Percentiles rank a stretch among this genome's conserved stretches.
phyloP scores from a whole-genome alignment of 139 green algal genomes.

The Spirogloea muscicola region DNA sequence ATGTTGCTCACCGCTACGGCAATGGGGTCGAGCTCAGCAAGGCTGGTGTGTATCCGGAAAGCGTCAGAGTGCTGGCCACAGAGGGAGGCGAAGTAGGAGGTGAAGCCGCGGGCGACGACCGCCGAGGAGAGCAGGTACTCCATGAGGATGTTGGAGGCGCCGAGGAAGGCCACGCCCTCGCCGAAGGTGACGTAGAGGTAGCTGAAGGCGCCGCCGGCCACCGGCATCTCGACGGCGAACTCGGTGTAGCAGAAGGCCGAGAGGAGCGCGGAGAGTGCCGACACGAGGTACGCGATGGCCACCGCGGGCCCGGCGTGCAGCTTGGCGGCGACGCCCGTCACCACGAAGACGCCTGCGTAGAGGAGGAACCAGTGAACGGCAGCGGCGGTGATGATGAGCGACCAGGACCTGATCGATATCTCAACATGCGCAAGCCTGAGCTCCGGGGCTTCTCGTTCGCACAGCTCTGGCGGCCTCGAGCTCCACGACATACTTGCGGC shows the following conservation, averaged over 20 bases:
- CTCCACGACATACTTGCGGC: too few species aligned
- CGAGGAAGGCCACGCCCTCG: conserved; percentile 72
- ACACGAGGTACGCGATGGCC: conserved; percentile 28
- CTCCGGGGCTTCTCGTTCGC: too few species aligned
- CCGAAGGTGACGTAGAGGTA: conserved; percentile 75
- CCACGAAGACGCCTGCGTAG: conserved; percentile 82
- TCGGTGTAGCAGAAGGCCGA: conserved; percentile 80
- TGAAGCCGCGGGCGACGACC: conserved; percentile 77
- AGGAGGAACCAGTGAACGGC: too few species aligned
- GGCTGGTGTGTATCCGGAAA: conserved; percentile 49
- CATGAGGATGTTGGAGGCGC: conserved; percentile 73
- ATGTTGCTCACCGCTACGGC: too few species aligned
- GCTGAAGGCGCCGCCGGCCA: conserved; percentile 77
- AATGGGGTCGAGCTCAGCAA: conserved; percentile 63
- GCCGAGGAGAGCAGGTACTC: conserved; percentile 78
- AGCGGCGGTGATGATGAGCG: too few species aligned
- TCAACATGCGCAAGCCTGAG: too few species aligned
- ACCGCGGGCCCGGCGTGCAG: conserved; percentile 45
- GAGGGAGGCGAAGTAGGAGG: conserved; percentile 71
- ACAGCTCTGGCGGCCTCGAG: too few species aligned
- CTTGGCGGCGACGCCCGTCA: conserved; percentile 71
- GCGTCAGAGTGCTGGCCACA: conserved; percentile 44
- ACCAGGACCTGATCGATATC: too few species aligned
- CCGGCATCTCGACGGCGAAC: conserved; percentile 71
- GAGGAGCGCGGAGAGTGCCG: conserved; percentile 63